Base-by-base conservation (phyloP, 2,329 filamentous ascomycete species). In the Beauveria varroae region DNA sequence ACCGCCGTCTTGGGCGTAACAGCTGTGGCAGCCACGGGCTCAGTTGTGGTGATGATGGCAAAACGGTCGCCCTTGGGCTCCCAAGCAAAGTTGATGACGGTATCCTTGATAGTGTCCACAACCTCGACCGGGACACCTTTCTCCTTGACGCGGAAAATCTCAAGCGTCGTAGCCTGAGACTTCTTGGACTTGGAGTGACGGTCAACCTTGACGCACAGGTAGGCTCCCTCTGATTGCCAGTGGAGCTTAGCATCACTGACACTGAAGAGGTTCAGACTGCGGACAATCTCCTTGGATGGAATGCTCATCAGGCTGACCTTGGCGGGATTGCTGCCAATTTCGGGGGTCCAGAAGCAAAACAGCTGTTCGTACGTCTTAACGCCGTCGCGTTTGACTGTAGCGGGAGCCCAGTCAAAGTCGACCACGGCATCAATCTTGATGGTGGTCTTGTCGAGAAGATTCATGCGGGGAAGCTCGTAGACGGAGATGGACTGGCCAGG, bases 131-230 rank as follows among this genome's bases (percentile, higher is more conserved):
- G 95, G 2, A 99, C 95, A 67, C 95, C 93, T 85, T 99, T 99
- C 77, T 99, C 95, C 74, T 86, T 88, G 68, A 99, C 86, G 64
- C 95, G 91, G 88, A 99, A 99, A 72, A 99, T 98, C 75, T 99
- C 95, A 41, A 99, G 85, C 68, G 96, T 98, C 37, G 95, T 99
- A 64, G 93, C 93, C 70, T 96, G 86, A 3, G 92, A 96, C 79
- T 98, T 99, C 83, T 98, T 98, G 62, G 93, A 97, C 79, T 99
- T 99, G 75, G 92, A 96, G 82, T 99, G 95, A 67, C 95, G 86
- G 76, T 99, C 95, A 62, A 99, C 95, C 84, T 99, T 99, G 75
- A 98, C 93, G 73, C 95, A 98, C 63, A 99, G 86, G 73, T 97
- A 99, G 64, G 89, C 85, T 61, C 87, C 90, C 65, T 97, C 91